Evolutionary conservation across 805 yeast species (phyloP).

Genomic region (Candida hispaniensis): DNA sequence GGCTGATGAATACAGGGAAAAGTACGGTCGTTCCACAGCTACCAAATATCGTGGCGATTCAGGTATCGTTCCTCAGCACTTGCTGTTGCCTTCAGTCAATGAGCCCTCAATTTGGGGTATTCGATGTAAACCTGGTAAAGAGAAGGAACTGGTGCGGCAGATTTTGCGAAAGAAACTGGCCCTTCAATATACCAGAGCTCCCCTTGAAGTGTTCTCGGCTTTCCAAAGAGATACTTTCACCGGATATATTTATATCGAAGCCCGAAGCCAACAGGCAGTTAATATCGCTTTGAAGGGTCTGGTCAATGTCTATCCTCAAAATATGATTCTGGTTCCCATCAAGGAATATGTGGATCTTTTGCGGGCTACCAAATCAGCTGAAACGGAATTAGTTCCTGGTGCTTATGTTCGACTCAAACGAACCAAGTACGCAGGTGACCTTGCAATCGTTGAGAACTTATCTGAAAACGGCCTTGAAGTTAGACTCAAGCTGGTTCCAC

Average conservation of each 20-base stretch:
- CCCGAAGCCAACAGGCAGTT: conserved; percentile 85
- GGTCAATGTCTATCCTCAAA: conserved; percentile 66
- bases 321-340: conserved; percentile 83
- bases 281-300: conserved; percentile 80
- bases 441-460: conserved; percentile 85
- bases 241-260: conserved; percentile 90
- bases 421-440: conserved; percentile 85
- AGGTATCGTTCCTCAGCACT: conserved; percentile 83
- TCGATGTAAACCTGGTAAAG: conserved; percentile 85
- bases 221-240: conserved; percentile 90
- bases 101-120: conserved; percentile 96
- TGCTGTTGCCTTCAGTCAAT: conserved; percentile 87
- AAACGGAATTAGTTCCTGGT: conserved; percentile 82
- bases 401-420: conserved; percentile 82
- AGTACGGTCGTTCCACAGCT: conserved; percentile 79
- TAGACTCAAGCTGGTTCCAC: conserved; percentile 83
- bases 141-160: conserved; percentile 79
- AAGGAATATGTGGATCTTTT: conserved; percentile 89
- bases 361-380: conserved; percentile 80
- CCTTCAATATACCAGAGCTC: conserved; percentile 58
- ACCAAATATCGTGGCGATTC: conserved; percentile 77
- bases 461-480: conserved; percentile 94
- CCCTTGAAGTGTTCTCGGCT: conserved; percentile 77
- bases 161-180: conserved; percentile 75
- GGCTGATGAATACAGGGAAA: conserved; percentile 83